Evolutionary conservation across 2,329 filamentous ascomycete genomes (phyloP), one percentile per base, ranked within the genome.

Genomic region (Exophiala oligosperma): DNA sequence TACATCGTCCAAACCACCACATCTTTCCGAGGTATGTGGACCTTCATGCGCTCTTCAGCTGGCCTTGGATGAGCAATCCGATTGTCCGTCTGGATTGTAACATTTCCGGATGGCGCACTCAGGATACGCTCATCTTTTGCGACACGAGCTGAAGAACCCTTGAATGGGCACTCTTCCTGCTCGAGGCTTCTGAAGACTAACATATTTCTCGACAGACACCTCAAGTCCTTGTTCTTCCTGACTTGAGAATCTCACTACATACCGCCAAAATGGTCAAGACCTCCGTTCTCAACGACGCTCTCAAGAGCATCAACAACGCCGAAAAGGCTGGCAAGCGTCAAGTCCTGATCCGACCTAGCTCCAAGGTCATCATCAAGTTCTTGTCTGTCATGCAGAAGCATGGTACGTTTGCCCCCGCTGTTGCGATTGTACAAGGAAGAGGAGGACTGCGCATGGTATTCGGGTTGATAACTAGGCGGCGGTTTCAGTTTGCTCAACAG

Each of bases 381-480:
- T 85, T 99, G 77, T 85, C 85, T 77, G 93, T 97, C 79, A 99
- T 99, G 94, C 94, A 99, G 85, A 91, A 90, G 81, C 94, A 99
- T 84, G 94, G 94, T 97, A 94, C 68, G 92, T 90, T 49, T 11
- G 32, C 32, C 9, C 32, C 35, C 50, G 40, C 38, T 49, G 46
- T 54, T 59, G 46, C 49, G 52, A 17, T 44, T 50, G 3, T 37
- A 28, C 41, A 14, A 28, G 40, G 51, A 63, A 64, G 61, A 65
- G 63, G 48, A 50, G 61, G 57, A 57, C 37, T 40, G 17, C 49
- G 37, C 37, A 56, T 48, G 46, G 17, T 26, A 70, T 73, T 26
- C 94, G 94, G 93, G 92, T 89, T 89, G 97, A 97, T 97, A 97
- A 97, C 94, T 99, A 96, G 93, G 91, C 89, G 88, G 91, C 86